Percentiles rank a stretch among this genome's conserved stretches.
phyloP scores from a whole-genome alignment of 2,329 filamentous ascomycete species.

The Elsinoe fawcettii region DNA sequence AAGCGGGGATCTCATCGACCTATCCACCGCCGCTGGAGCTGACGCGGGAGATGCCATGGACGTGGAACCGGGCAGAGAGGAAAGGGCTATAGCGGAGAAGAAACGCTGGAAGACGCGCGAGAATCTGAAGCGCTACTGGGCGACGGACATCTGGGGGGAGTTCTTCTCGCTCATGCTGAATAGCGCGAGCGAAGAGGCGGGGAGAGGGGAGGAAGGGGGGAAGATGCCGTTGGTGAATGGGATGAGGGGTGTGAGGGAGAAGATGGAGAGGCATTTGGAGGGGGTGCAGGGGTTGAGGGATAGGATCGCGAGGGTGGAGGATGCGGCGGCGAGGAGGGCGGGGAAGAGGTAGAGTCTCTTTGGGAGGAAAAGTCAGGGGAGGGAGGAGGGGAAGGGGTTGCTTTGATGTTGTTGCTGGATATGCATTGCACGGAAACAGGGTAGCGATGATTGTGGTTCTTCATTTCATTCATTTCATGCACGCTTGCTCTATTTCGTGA shows the following conservation, averaged over 20 bases:
- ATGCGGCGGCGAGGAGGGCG: conserved; percentile 51
- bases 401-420: neutral
- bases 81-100: neutral
- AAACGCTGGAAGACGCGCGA: conserved; percentile 76
- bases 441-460: neutral
- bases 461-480: conserved; percentile 11
- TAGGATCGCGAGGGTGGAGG: conserved; percentile 57
- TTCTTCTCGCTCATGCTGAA: conserved; percentile 84
- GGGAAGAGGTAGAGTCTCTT: conserved; percentile 20
- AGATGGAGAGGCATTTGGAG: conserved; percentile 79
- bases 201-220: conserved; percentile 56
- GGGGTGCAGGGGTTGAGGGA: conserved; percentile 55
- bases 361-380: neutral
- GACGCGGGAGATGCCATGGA: conserved; percentile 34
- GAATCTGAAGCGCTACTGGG: conserved; percentile 89
- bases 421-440: neutral
- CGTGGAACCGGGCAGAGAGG: neutral
- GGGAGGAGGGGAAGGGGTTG: neutral
- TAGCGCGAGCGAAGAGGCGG: conserved; percentile 51
- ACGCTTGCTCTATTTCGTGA: neutral
- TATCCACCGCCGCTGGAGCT: conserved; percentile 47
- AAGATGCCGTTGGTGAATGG: conserved; percentile 65
- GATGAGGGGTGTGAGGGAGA: conserved; percentile 60
- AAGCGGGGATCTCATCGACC: neutral
- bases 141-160: conserved; percentile 79